These are phyloP conservation scores for Suhomyces terraborum DNA, from an alignment of 1,139 yeast species.

Conservation along the genomic window DNA sequence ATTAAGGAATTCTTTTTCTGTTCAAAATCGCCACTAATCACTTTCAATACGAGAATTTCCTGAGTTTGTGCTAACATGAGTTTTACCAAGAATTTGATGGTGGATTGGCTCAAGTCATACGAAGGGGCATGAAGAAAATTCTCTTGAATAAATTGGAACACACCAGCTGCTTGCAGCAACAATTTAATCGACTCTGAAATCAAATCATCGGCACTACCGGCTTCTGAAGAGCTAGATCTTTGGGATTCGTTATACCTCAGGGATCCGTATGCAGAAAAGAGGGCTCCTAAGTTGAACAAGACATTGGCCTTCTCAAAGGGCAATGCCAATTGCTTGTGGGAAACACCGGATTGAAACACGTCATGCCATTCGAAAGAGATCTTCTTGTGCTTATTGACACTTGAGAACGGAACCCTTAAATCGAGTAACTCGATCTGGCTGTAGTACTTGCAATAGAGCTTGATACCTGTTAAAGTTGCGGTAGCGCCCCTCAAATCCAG, in stretches of 20 bases:
- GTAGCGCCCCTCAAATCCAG: constrained; percentile 61
- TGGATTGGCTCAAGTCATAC: constrained; percentile 69
- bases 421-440: constrained; percentile 82
- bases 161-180: constrained; percentile 80
- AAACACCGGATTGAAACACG: constrained; percentile 51
- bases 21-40: constrained; percentile 51
- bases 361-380: constrained; percentile 81
- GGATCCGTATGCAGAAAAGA: constrained; percentile 52
- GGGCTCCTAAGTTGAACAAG: constrained; percentile 61
- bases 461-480: constrained; percentile 51
- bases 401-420: constrained; percentile 67
- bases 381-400: constrained; percentile 51
- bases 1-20: constrained; percentile 65
- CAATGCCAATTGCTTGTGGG: constrained; percentile 53
- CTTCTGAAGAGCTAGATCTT: constrained; percentile 18
- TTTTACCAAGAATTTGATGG: constrained; percentile 63
- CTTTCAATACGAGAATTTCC: constrained; percentile 72
- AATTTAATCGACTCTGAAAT: constrained; percentile 59
- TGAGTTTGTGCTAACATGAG: constrained; percentile 87
- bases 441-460: constrained; percentile 68
- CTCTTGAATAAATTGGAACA: constrained; percentile 70
- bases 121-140: constrained; percentile 92
- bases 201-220: constrained; percentile 40
- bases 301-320: constrained; percentile 91
- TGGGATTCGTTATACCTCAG: constrained; percentile 46